Evolutionary conservation across 2,329 filamentous ascomycete genomes (phyloP).

Genomic region (Teratosphaeria viscida): DNA sequence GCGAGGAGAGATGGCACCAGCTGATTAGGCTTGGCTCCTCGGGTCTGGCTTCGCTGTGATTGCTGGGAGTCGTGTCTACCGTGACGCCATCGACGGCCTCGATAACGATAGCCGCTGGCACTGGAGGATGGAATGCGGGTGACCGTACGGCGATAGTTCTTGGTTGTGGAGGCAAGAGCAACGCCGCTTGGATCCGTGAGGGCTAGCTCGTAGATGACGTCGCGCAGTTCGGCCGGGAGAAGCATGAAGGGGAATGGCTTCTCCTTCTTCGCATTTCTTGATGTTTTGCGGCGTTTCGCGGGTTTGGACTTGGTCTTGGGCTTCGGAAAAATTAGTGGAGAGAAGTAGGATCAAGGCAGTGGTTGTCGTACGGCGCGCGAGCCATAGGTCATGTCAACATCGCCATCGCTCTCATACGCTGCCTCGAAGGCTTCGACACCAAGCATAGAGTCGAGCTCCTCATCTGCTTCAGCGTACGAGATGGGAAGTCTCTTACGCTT

Average conservation of each 20-base stretch:
- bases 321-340: neutral
- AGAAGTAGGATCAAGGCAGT: no score
- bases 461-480: constrained; percentile 16
- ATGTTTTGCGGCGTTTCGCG: constrained; percentile 2
- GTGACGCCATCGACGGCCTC: neutral
- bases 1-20: constrained; percentile 17
- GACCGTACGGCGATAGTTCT: constrained; percentile 13
- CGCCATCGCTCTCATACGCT: constrained; percentile 1
- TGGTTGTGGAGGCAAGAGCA: constrained; percentile 10
- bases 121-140: constrained; percentile 6
- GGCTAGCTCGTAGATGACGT: constrained; percentile 21
- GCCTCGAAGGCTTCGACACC: constrained; percentile 2
- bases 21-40: neutral
- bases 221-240: constrained; percentile 18
- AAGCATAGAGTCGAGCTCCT: constrained; percentile 9
- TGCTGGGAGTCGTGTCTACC: neutral
- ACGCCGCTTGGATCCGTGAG: constrained; percentile 14
- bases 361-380: constrained; percentile 6
- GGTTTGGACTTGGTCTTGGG: constrained; percentile 1
- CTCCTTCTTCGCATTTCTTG: constrained; percentile 1
- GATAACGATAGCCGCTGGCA: neutral
- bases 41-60: neutral
- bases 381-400: constrained; percentile 5
- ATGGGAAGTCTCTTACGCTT: constrained; percentile 21
- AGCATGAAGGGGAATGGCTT: constrained; percentile 18